Conservation (phyloP, 2,329 filamentous ascomycete species). For the Thelonectria olida region DNA sequence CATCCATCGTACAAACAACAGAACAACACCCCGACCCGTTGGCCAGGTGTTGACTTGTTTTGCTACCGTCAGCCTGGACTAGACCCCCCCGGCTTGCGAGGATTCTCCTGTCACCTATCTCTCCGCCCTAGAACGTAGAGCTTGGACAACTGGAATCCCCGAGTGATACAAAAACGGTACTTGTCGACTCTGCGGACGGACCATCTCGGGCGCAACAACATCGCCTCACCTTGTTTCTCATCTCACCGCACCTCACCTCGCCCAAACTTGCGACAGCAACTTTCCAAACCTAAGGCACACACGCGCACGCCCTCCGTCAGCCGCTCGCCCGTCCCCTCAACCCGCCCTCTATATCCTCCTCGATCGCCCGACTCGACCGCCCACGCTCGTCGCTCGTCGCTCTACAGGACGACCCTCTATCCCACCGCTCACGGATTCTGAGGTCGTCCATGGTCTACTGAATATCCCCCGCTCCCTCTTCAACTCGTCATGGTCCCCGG, state of each 20-base stretch:
- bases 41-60: slow-evolving; percentile 8
- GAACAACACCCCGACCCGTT: neutral
- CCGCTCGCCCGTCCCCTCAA: slow-evolving; percentile 13
- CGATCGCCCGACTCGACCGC: slow-evolving; percentile 8
- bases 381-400: slow-evolving; percentile 24
- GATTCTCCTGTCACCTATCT: slow-evolving; percentile 16
- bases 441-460: slow-evolving; percentile 42
- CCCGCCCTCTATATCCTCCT: slow-evolving; percentile 8
- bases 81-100: slow-evolving; percentile 12
- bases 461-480: slow-evolving; percentile 17
- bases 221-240: slow-evolving; percentile 16
- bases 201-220: slow-evolving; percentile 25
- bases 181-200: slow-evolving; percentile 32
- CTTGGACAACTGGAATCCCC: slow-evolving; percentile 29
- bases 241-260: slow-evolving; percentile 27
- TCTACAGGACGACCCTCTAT: slow-evolving; percentile 40
- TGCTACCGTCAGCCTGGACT: slow-evolving; percentile 21
- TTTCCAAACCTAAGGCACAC: slow-evolving; percentile 5
- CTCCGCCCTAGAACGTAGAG: slow-evolving; percentile 21
- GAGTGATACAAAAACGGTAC: slow-evolving; percentile 29
- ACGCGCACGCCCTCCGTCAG: slow-evolving; percentile 13
- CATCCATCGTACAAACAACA: neutral
- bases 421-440: slow-evolving; percentile 26
- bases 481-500: slow-evolving; percentile 44
- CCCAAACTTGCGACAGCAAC: slow-evolving; percentile 17